These are phyloP conservation scores for Phaffia australis DNA, from an alignment of 768 basidiomycete species.

Conservation along the genomic window DNA sequence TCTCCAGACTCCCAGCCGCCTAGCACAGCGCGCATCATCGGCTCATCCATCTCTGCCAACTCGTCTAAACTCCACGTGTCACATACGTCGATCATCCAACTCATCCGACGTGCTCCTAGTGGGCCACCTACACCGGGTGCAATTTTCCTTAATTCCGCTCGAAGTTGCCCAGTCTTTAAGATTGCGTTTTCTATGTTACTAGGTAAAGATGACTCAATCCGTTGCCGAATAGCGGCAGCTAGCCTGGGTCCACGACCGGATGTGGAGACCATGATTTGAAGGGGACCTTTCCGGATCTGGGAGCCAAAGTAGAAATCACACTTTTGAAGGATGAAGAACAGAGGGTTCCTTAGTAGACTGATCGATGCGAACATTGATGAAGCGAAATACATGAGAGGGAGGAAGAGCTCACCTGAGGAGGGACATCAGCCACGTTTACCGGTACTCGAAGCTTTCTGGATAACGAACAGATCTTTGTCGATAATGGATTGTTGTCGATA, in stretches of 20 bases:
- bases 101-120: slow-evolving; percentile 69
- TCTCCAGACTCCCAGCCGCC: slow-evolving; percentile 71
- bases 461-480: slow-evolving; percentile 58
- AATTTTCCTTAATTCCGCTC: slow-evolving; percentile 60
- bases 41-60: slow-evolving; percentile 58
- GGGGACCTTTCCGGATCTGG: slow-evolving; percentile 74
- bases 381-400: background rate
- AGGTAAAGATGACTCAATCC: slow-evolving; percentile 58
- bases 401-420: slow-evolving; percentile 34
- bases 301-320: slow-evolving; percentile 99
- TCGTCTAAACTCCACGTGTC: slow-evolving; percentile 77
- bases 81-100: slow-evolving; percentile 81
- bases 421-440: slow-evolving; percentile 93
- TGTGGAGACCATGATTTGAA: slow-evolving; percentile 93
- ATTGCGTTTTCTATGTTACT: slow-evolving; percentile 65
- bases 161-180: slow-evolving; percentile 61
- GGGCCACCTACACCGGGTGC: slow-evolving; percentile 74
- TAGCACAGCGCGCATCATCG: slow-evolving; percentile 53
- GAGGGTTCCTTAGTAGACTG: background rate
- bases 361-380: background rate
- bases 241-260: slow-evolving; percentile 86
- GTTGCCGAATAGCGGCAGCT: slow-evolving; percentile 66
- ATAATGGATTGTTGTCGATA: slow-evolving; percentile 68
- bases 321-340: slow-evolving; percentile 42
- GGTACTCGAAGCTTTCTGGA: slow-evolving; percentile 63